Base-by-base conservation (phyloP, 2,329 filamentous ascomycete genomes). In the Alternaria arbusti region DNA sequence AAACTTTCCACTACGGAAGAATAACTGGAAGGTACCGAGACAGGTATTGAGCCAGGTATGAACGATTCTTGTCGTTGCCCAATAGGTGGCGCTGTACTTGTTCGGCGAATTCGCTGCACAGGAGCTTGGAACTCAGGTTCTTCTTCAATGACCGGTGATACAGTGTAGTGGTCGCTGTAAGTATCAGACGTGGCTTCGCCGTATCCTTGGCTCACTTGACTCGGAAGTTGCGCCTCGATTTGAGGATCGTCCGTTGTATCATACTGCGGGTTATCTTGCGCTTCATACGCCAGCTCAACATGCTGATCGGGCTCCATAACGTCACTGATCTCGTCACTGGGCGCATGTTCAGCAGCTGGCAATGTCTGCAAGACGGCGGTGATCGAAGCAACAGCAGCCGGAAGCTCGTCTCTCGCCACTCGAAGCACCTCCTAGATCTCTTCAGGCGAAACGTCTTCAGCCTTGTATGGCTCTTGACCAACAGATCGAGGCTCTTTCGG, bases 351-450 rank as follows among this genome's bases (percentile, higher is more conserved):
- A 23, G 28, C 23, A n/a, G 17, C 30, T 13, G 54, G 25, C 17
- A 45, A 55, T 17, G 36, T 57, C 22, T 36, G 46, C 7, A 45
- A 23, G 13, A 51, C 20, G 9, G 59, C 43, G 6, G 25, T 51
- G 26, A 15, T 22, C 11, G 52, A 52, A 13, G 15, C 46, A 55
- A 61, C 23, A 36, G 13, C 36, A 25, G n/a, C 23, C 3, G 52
- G 36, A 57, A 61, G 59, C 45, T 51, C 52, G 46, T 40, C 17
- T 51, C 25, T 40, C 46, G 46, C 54, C 22, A 36, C 36, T 45
- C 44, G 45, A 40, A 61, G 46, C 59, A 26, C 30, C 28, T 51
- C 59, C 59, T 46, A 45, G 49, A 50, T 56, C 46, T 51, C 52
- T 15, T 30, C 46, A 36, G 59, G 45, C 43, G 46, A 28, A 15